These are phyloP conservation scores for Fusarium pseudograminearum DNA, from an alignment of 2,329 filamentous ascomycete species.

Conservation along the genomic window DNA sequence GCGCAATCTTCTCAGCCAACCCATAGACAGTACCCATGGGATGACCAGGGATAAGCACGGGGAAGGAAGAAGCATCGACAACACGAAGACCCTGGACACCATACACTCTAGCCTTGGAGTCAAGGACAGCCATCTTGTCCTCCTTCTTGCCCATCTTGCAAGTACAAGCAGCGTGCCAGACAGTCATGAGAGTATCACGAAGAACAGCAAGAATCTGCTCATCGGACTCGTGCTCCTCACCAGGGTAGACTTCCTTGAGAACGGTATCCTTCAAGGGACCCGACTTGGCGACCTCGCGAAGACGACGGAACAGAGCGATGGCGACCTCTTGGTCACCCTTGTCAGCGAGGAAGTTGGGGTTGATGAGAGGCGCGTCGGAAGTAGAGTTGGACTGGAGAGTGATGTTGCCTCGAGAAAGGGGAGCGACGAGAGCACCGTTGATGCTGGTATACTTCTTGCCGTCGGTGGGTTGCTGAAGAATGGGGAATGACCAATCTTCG, in stretches of 20 bases:
- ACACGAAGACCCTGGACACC: conserved; percentile 32
- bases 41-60: conserved; percentile 34
- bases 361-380: conserved; percentile 56
- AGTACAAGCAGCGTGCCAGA: conserved; percentile 42
- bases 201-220: conserved; percentile 56
- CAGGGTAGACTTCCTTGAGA: conserved; percentile 52
- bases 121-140: conserved; percentile 35
- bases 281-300: conserved; percentile 50
- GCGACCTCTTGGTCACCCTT: conserved; percentile 59
- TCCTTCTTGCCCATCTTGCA: conserved; percentile 40
- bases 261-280: conserved; percentile 49
- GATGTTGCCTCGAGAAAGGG: conserved; percentile 59
- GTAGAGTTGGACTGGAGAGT: conserved; percentile 54
- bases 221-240: conserved; percentile 51
- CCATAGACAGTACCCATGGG: conserved; percentile 33
- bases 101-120: conserved; percentile 36
- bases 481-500: conserved; percentile 36
- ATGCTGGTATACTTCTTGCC: conserved; percentile 44
- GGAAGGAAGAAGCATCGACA: conserved; percentile 33
- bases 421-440: conserved; percentile 53
- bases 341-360: conserved; percentile 60
- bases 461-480: conserved; percentile 34
- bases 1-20: conserved; percentile 38
- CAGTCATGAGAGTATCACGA: conserved; percentile 40
- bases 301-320: conserved; percentile 57